Percentiles rank a stretch among this genome's conserved stretches.
Evolutionary conservation across 805 yeast species (phyloP).

Genomic region (Ogataea polymorpha): DNA sequence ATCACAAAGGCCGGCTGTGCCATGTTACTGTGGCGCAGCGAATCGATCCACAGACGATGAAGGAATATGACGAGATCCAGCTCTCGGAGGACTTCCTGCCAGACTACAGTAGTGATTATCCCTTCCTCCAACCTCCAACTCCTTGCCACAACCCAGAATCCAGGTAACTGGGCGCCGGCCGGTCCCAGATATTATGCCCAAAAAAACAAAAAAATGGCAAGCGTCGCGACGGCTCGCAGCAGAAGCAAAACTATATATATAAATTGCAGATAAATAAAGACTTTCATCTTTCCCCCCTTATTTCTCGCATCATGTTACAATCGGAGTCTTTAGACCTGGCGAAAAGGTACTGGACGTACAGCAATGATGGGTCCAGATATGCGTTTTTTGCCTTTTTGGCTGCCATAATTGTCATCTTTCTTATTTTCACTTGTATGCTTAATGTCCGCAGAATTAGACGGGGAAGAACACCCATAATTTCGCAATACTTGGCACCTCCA

Average conservation of each 20-base stretch:
- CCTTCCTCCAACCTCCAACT: too few relatives aligned
- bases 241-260: neutral
- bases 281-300: neutral
- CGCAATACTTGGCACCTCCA: slow-evolving; percentile 57
- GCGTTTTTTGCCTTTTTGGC: slow-evolving; percentile 63
- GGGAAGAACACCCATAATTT: slow-evolving; percentile 67
- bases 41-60: slow-evolving; percentile 15
- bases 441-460: slow-evolving; percentile 49
- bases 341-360: slow-evolving; percentile 18
- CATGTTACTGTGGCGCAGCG: slow-evolving; percentile 12
- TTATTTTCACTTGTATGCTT: slow-evolving; percentile 49
- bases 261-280: neutral
- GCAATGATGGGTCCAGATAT: slow-evolving; percentile 46
- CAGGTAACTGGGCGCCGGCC: neutral
- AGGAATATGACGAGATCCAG: slow-evolving; percentile 14
- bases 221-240: slow-evolving; percentile 2
- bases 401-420: slow-evolving; percentile 43
- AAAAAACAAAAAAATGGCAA: neutral
- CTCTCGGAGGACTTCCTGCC: slow-evolving; percentile 6
- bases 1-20: slow-evolving; percentile 13
- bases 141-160: neutral
- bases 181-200: neutral
- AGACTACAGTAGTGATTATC: neutral
- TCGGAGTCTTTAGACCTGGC: slow-evolving; percentile 1
- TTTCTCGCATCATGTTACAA: neutral